phyloP scores from a whole-genome alignment of 768 basidiomycete species.

The Lactarius sanguifluus region DNA sequence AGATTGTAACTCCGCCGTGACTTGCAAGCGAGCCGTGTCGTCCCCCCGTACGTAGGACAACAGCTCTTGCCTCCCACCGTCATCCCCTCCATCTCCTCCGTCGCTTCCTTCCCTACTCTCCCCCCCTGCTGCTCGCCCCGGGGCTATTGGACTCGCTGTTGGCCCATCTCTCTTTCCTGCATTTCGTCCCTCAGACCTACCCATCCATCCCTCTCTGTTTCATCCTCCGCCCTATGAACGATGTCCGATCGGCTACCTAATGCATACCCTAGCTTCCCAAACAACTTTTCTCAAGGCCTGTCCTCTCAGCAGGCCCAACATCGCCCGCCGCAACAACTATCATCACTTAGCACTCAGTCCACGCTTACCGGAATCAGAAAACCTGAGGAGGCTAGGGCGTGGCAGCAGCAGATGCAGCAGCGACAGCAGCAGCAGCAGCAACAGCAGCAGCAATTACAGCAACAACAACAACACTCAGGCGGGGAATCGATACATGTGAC shows the following conservation, averaged over 20 bases:
- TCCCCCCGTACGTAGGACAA: slow-evolving; percentile 26
- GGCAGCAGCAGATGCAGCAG: slow-evolving; percentile 27
- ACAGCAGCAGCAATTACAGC: slow-evolving; percentile 17
- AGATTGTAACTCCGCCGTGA: slow-evolving; percentile 29
- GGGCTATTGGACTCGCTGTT: slow-evolving; percentile 5
- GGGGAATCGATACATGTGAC: slow-evolving; percentile 22
- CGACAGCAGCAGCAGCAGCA: slow-evolving; percentile 22
- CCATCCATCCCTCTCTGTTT: slow-evolving; percentile 20
- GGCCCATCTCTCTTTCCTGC: not conserved
- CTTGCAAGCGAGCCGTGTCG: slow-evolving; percentile 27
- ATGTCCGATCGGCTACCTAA: slow-evolving; percentile 31
- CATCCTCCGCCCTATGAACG: slow-evolving; percentile 29
- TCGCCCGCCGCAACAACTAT: slow-evolving; percentile 21
- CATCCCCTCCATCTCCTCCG: slow-evolving; percentile 30
- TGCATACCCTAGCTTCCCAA: slow-evolving; percentile 24
- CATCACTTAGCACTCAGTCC: slow-evolving; percentile 23
- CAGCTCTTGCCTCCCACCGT: slow-evolving; percentile 32
- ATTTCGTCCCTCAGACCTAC: slow-evolving; percentile 14
- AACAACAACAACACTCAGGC: slow-evolving; percentile 22
- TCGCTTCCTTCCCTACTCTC: slow-evolving; percentile 18
- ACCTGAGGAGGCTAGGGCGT: slow-evolving; percentile 18
- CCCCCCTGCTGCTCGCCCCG: slow-evolving; percentile 22
- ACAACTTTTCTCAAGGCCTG: slow-evolving; percentile 24
- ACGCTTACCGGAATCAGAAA: slow-evolving; percentile 24
- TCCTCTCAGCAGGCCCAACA: slow-evolving; percentile 26